Conservation (phyloP, 108 stramenopile species). For the Pseudonitzschia delicatissima region DNA sequence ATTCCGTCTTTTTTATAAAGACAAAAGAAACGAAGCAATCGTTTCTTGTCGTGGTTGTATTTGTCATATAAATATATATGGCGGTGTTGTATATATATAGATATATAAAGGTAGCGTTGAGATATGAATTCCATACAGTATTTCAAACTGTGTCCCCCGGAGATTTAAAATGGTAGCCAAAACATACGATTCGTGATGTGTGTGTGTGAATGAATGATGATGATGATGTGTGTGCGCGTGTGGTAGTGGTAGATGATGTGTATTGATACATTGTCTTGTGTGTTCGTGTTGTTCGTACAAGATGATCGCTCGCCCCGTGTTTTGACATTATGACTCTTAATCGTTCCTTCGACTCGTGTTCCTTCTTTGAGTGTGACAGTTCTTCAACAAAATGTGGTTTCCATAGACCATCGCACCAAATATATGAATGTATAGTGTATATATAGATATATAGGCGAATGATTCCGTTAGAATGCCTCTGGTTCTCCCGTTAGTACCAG, state of each 20-base stretch:
- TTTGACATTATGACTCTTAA: background rate
- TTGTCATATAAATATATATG: background rate
- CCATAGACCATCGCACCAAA: background rate
- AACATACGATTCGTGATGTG: slow-evolving; percentile 14
- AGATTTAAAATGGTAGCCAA: slow-evolving; percentile 6
- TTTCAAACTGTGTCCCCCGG: slow-evolving; percentile 9
- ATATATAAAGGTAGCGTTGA: slow-evolving; percentile 12
- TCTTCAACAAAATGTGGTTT: slow-evolving; percentile 15
- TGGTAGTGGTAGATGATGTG: background rate
- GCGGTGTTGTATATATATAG: slow-evolving; percentile 3
- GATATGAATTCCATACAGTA: slow-evolving; percentile 3
- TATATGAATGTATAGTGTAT: slow-evolving; percentile 7
- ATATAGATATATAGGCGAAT: slow-evolving; percentile 4
- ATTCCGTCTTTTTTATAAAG: background rate
- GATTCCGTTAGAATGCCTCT: slow-evolving; percentile 7
- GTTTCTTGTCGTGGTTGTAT: slow-evolving; percentile 3
- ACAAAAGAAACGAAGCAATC: slow-evolving; percentile 10
- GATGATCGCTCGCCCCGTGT: background rate
- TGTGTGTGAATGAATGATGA: too few species aligned
- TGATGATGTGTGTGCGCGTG: slow-evolving; percentile 5
- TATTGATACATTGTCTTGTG: slow-evolving; percentile 9
- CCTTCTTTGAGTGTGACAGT: too few species aligned
- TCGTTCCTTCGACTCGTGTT: too few species aligned
- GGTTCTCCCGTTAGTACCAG: slow-evolving; percentile 67
- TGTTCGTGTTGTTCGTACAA: slow-evolving; percentile 13